Conservation (phyloP, 2,329 filamentous ascomycete species). For the Fusarium penzigii region DNA sequence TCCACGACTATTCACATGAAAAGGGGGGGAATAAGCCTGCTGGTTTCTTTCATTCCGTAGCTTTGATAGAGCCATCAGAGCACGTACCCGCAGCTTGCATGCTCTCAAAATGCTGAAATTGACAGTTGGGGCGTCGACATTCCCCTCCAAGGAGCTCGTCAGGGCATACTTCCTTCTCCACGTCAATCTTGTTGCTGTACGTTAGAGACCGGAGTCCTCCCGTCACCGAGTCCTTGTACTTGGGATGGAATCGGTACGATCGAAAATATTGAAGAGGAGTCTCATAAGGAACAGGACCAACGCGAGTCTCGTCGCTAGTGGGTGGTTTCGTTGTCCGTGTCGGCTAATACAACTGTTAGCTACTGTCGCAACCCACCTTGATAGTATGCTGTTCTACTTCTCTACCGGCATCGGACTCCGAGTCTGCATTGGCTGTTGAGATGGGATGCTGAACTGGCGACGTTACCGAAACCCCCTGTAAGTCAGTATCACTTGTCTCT, state of each 20-base stretch:
- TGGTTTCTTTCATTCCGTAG: conserved; percentile 14
- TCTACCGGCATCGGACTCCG: conserved; percentile 33
- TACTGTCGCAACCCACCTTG: conserved; percentile 1
- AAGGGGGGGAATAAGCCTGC: conserved; percentile 15
- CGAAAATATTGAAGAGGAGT: conserved; percentile 82
- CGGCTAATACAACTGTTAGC: conserved; percentile 25
- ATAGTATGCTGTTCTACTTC: conserved; percentile 45
- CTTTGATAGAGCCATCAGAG: conserved; percentile 12
- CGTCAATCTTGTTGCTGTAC: conserved; percentile 88
- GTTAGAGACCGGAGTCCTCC: conserved; percentile 87
- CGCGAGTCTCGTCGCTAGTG: conserved; percentile 7
- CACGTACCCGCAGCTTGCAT: conserved; percentile 42
- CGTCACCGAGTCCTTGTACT: conserved; percentile 66
- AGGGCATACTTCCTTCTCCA: conserved; percentile 71
- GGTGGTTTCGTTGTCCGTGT: conserved; percentile 6
- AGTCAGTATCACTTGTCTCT: conserved; percentile 31
- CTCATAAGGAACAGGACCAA: conserved; percentile 63
- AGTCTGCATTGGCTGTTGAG: conserved; percentile 30
- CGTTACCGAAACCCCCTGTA: conserved; percentile 23
- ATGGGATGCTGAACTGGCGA: conserved; percentile 31
- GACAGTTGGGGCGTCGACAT: conserved; percentile 73
- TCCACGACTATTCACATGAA: not conserved
- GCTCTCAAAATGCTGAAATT: conserved; percentile 72
- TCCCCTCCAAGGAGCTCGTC: conserved; percentile 69
- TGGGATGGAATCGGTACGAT: conserved; percentile 86